phyloP scores from a whole-genome alignment of 257 asterid species.

The Nicotiana attenuata region DNA sequence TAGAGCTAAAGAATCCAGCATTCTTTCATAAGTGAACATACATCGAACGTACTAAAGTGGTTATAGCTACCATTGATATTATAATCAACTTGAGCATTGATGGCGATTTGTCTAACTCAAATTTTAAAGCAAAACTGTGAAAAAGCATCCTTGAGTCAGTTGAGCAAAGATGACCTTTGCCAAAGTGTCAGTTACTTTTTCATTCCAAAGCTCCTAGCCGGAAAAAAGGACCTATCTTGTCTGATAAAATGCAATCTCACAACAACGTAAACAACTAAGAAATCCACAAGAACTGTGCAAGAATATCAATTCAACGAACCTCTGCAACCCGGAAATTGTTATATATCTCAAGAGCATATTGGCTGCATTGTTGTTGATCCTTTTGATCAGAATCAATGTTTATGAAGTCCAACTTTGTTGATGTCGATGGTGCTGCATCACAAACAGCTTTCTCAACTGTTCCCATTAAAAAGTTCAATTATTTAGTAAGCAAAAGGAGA shows the following conservation, averaged over 20 bases:
- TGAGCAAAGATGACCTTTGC: constrained; percentile 17
- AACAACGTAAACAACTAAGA: not conserved
- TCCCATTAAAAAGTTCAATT: not conserved
- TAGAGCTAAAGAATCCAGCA: not conserved
- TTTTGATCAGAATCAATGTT: constrained; percentile 59
- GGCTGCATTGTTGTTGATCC: constrained; percentile 68
- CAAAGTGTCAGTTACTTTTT: not conserved
- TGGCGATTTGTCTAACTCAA: not conserved
- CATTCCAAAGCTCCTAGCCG: too few species aligned
- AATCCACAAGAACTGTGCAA: not conserved
- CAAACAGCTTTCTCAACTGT: not conserved
- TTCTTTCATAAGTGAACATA: not conserved
- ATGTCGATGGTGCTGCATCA: not conserved
- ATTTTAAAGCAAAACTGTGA: constrained; percentile 11
- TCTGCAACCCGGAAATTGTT: constrained; percentile 41
- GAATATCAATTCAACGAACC: constrained; percentile 35
- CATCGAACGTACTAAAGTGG: not conserved
- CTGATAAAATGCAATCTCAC: too few species aligned
- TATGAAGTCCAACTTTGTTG: constrained; percentile 18
- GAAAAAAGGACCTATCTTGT: too few species aligned
- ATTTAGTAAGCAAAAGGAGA: constrained; percentile 14
- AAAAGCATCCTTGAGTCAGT: constrained; percentile 11
- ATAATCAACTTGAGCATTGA: not conserved
- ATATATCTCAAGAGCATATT: constrained; percentile 74
- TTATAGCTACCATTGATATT: not conserved